These are phyloP conservation scores for Cenococcum geophilum DNA, from an alignment of 495 filamentous ascomycete genomes.

Conservation along the genomic window DNA sequence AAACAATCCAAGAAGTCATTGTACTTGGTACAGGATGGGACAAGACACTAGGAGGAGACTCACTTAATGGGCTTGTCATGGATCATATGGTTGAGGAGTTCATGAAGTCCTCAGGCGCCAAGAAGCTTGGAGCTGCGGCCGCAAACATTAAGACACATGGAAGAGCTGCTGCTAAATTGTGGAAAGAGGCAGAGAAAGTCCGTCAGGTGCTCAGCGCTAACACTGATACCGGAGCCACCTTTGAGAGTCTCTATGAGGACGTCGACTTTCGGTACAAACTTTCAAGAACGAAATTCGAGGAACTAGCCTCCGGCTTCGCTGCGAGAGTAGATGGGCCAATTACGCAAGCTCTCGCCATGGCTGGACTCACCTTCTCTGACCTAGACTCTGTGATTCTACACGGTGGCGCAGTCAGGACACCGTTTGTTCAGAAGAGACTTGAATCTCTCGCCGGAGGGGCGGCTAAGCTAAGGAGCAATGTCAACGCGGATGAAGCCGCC, in stretches of 20 bases:
- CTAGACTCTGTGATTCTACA: conserved; percentile 89
- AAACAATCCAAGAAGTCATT: conserved; percentile 88
- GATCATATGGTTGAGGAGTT: conserved; percentile 81
- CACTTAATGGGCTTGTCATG: conserved; percentile 78
- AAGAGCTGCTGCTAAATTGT: conserved; percentile 76
- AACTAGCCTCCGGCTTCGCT: conserved; percentile 62
- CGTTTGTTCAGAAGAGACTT: conserved; percentile 86
- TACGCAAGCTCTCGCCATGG: conserved; percentile 64
- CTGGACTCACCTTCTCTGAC: conserved; percentile 66
- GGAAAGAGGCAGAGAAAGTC: conserved; percentile 82
- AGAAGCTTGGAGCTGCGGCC: conserved; percentile 55
- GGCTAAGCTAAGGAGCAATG: conserved; percentile 81
- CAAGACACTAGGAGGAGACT: conserved; percentile 80
- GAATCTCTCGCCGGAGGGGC: conserved; percentile 65
- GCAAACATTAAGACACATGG: conserved; percentile 65
- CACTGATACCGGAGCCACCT: conserved; percentile 66
- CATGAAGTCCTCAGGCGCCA: conserved; percentile 60
- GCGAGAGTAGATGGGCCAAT: conserved; percentile 64
- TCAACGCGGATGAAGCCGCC: conserved; percentile 95
- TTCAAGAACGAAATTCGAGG: conserved; percentile 74
- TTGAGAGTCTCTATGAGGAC: conserved; percentile 86
- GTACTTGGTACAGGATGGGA: conserved; percentile 87
- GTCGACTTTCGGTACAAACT: conserved; percentile 91
- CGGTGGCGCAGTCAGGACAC: conserved; percentile 83
- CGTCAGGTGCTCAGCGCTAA: conserved; percentile 94